Percentiles rank a stretch among this genome's conserved stretches.
These are phyloP conservation scores for Amoebophrya sp. DNA, from an alignment of 169 alveolate species.

Conservation along the genomic window DNA sequence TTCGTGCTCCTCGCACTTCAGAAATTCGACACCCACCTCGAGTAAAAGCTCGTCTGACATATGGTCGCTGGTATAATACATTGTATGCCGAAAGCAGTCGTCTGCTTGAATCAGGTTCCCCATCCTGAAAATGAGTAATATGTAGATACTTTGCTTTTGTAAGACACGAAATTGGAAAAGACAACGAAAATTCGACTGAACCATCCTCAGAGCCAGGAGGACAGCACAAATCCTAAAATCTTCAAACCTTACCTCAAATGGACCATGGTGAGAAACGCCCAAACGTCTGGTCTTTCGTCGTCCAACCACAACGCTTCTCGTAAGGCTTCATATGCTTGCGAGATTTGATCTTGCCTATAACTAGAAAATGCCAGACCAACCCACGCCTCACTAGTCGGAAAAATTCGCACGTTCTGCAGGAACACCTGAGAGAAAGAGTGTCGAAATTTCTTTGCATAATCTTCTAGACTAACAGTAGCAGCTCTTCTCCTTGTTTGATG, in stretches of 20 bases:
- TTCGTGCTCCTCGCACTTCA: not conserved
- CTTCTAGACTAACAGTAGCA: no score
- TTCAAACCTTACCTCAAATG: not conserved
- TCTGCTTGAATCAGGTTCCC: not conserved
- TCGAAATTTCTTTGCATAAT: no score
- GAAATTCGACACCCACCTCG: not conserved
- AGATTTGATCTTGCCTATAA: not conserved
- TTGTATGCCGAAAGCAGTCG: not conserved
- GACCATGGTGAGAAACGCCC: not conserved
- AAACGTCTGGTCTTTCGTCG: not conserved
- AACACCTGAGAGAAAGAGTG: not conserved
- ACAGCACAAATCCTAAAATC: no score
- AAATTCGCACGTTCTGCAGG: not conserved
- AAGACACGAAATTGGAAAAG: no score
- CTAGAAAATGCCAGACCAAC: not conserved
- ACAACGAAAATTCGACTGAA: no score
- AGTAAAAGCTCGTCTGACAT: not conserved
- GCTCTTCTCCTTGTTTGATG: no score
- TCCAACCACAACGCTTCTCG: not conserved
- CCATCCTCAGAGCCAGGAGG: no score
- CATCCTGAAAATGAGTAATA: not conserved
- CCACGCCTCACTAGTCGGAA: not conserved
- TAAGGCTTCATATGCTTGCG: not conserved
- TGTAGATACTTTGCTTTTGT: no score
- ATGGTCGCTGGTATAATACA: not conserved